These are phyloP conservation scores for Diaporthe citrichinensis DNA, from an alignment of 2,329 filamentous ascomycete species.

Conservation along the genomic window DNA sequence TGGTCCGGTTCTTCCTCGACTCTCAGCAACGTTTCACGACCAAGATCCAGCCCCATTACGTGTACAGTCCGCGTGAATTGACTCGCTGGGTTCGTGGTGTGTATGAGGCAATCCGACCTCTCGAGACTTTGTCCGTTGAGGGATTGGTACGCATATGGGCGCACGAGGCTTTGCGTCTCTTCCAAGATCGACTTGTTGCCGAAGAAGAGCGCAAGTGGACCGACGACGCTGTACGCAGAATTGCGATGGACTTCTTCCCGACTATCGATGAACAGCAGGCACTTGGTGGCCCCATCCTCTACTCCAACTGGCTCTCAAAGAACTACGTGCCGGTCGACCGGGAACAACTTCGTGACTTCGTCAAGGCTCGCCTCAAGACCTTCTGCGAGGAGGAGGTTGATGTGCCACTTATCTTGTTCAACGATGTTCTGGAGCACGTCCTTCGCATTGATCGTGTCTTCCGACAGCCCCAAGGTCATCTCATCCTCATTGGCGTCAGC, in stretches of 20 bases:
- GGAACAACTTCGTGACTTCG: slow-evolving; percentile 94
- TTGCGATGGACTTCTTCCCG: slow-evolving; percentile 93
- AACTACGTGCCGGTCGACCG: slow-evolving; percentile 97
- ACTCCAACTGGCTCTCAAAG: slow-evolving; percentile 99
- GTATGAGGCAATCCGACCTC: slow-evolving; percentile 94
- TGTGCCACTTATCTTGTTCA: slow-evolving; percentile 98
- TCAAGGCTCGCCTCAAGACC: slow-evolving; percentile 95
- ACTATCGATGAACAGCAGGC: slow-evolving; percentile 93
- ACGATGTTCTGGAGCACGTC: slow-evolving; percentile 98
- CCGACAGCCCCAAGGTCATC: slow-evolving; percentile 96
- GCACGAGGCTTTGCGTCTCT: slow-evolving; percentile 94
- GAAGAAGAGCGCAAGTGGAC: slow-evolving; percentile 98
- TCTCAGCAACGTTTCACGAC: slow-evolving; percentile 96
- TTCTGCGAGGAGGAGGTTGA: slow-evolving; percentile 99
- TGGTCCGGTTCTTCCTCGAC: slow-evolving; percentile 96
- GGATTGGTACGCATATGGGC: slow-evolving; percentile 98
- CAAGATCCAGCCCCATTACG: slow-evolving; percentile 97
- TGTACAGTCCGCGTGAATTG: slow-evolving; percentile 98
- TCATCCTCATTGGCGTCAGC: slow-evolving; percentile 98
- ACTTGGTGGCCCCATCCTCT: slow-evolving; percentile 92
- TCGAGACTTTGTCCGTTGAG: slow-evolving; percentile 90
- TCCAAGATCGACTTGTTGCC: slow-evolving; percentile 95
- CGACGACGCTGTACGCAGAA: slow-evolving; percentile 85
- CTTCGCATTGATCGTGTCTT: slow-evolving; percentile 98
- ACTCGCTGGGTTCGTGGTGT: slow-evolving; percentile 98